A percentile compares a stretch with the other conserved stretches of the same genome.
Conservation (phyloP, 345 rosid genomes). For the Corchorus capsularis region DNA sequence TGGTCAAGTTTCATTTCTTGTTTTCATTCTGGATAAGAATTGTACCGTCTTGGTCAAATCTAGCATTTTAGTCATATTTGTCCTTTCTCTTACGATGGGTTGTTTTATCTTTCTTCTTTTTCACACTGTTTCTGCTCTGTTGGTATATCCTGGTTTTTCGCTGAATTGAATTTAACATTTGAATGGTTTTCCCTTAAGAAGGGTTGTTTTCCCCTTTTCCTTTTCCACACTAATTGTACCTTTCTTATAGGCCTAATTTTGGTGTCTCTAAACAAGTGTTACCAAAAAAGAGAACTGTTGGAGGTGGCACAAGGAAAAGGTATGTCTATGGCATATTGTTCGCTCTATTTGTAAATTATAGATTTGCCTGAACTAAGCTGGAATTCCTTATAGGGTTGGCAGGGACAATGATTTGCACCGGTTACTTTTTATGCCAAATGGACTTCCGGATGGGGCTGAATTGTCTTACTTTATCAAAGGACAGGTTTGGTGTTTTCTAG, state of each 20-base stretch:
- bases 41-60: neutral
- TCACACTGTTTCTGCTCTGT: neutral
- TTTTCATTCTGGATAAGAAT: neutral
- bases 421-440: conserved; percentile 89
- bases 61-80: conserved; percentile 5
- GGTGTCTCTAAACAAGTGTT: conserved; percentile 30
- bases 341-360: conserved; percentile 9
- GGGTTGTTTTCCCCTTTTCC: neutral
- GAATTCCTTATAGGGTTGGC: conserved; percentile 22
- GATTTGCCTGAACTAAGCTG: conserved; percentile 18
- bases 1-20: neutral
- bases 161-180: neutral
- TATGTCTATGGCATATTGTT: conserved; percentile 23
- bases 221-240: conserved; percentile 11
- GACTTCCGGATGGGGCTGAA: conserved; percentile 92
- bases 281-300: conserved; percentile 63
- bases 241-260: conserved; percentile 52
- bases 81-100: neutral
- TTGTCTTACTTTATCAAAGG: conserved; percentile 85
- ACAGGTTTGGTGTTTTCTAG: conserved; percentile 51
- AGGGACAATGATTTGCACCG: conserved; percentile 98
- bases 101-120: neutral
- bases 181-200: neutral
- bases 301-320: conserved; percentile 76
- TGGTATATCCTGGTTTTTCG: neutral